phyloP scores from a whole-genome alignment of 1,284 basidiomycete species.

The Trichosporon sp. region DNA sequence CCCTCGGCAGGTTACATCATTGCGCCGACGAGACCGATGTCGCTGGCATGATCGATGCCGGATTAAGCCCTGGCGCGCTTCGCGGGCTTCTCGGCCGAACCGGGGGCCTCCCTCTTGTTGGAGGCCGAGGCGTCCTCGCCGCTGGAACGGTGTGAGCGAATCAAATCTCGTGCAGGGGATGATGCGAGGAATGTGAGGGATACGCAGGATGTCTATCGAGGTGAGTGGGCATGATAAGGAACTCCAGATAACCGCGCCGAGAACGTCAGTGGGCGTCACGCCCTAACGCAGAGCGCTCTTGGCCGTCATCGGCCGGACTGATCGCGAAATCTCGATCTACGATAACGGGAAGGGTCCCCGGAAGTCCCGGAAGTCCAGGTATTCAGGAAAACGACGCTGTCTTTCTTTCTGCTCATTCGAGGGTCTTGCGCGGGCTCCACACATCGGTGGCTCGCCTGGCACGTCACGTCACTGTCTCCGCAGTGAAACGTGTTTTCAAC shows the following conservation, averaged over 20 bases:
- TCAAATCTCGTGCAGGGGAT: slow-evolving; percentile 1
- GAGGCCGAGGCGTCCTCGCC: slow-evolving; percentile 23
- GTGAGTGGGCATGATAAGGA: background rate
- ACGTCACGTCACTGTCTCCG: background rate
- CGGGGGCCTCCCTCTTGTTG: slow-evolving; percentile 33
- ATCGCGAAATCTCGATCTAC: background rate
- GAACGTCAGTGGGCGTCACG: background rate
- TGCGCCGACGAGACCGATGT: background rate
- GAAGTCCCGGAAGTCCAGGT: too few relatives aligned
- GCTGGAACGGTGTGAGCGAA: slow-evolving; percentile 22
- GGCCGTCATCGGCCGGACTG: slow-evolving; percentile 8
- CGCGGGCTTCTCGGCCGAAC: slow-evolving; percentile 32
- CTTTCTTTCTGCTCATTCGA: slow-evolving; percentile 18
- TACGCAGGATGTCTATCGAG: background rate
- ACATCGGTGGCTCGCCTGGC: background rate
- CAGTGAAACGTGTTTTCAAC: background rate
- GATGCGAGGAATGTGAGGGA: slow-evolving; percentile 12
- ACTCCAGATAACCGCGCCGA: background rate
- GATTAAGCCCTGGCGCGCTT: slow-evolving; percentile 30
- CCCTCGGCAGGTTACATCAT: slow-evolving; percentile 12
- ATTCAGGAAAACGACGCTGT: background rate
- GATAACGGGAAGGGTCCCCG: background rate
- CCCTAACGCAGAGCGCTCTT: background rate
- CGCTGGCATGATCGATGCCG: background rate
- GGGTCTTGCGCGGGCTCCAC: slow-evolving; percentile 6